Conservation (phyloP, 2,329 filamentous ascomycete genomes). For the Gnomoniopsis sp. region DNA sequence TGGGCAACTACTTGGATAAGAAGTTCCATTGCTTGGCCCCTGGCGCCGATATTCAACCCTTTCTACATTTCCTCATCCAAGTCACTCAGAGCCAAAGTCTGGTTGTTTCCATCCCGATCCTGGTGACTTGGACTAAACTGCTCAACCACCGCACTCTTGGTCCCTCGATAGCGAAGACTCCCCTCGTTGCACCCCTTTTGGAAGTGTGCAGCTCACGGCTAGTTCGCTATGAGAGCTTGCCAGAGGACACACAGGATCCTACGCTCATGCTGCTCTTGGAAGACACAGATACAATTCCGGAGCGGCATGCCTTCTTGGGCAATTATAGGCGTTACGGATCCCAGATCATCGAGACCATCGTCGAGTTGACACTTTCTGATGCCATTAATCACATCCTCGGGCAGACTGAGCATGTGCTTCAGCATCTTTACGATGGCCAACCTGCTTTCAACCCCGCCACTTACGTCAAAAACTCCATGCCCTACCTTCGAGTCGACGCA, state of each 20-base stretch:
- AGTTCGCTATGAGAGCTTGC: constrained; percentile 82
- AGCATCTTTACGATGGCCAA: constrained; percentile 70
- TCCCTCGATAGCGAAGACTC: constrained; percentile 56
- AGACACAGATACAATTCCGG: constrained; percentile 91
- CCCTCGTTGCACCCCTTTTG: constrained; percentile 71
- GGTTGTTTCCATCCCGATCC: constrained; percentile 86
- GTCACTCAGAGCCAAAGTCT: constrained; percentile 84
- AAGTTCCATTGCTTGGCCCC: constrained; percentile 65
- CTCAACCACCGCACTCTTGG: constrained; percentile 70
- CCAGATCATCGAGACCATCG: constrained; percentile 82
- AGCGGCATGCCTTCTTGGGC: constrained; percentile 89
- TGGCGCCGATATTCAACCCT: constrained; percentile 64
- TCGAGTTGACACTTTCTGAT: constrained; percentile 76
- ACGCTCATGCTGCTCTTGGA: constrained; percentile 82
- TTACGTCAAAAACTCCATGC: constrained; percentile 67
- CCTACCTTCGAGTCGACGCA: constrained; percentile 78
- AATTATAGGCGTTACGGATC: constrained; percentile 93
- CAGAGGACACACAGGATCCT: constrained; percentile 75
- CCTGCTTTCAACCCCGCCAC: constrained; percentile 61
- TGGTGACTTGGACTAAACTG: constrained; percentile 86
- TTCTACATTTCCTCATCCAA: constrained; percentile 74
- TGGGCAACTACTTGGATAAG: constrained; percentile 80
- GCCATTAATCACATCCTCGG: constrained; percentile 84
- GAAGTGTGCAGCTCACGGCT: constrained; percentile 81
- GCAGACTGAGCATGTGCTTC: constrained; percentile 70